A percentile compares a stretch with the other conserved stretches of the same genome.
phyloP scores from a whole-genome alignment of 305 asterid species.

The Lippia alba region DNA sequence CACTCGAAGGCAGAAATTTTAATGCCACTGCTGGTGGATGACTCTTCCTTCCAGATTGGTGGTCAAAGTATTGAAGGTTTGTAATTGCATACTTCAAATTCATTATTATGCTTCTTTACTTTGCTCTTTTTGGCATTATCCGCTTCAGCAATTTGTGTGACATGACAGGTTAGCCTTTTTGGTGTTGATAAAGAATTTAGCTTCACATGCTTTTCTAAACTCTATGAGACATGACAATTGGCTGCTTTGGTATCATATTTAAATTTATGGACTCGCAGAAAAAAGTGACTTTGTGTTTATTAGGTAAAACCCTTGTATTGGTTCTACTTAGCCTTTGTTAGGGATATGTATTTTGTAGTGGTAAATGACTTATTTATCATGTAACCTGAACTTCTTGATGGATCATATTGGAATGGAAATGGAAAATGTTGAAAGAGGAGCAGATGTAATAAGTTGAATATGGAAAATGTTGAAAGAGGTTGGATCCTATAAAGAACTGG shows the following conservation, averaged over 20 bases:
- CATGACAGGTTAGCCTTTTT: neutral
- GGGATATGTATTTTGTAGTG: neutral
- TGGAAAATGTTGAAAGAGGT: slow-evolving; percentile 10
- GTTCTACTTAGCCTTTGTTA: too few relatives aligned
- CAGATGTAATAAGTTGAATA: neutral
- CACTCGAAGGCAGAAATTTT: slow-evolving; percentile 71
- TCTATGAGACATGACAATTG: neutral
- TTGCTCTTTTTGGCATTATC: slow-evolving; percentile 9
- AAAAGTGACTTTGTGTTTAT: neutral
- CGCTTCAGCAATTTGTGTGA: neutral
- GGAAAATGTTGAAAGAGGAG: slow-evolving; percentile 7
- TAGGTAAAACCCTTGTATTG: neutral
- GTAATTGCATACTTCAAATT: slow-evolving; percentile 8
- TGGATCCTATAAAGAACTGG: neutral
- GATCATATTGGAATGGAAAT: neutral
- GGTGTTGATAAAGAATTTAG: neutral
- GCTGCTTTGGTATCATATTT: neutral
- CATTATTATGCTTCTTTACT: slow-evolving; percentile 4
- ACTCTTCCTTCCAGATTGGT: slow-evolving; percentile 52
- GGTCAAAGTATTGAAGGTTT: slow-evolving; percentile 64
- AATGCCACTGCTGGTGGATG: slow-evolving; percentile 61
- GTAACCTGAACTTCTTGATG: neutral
- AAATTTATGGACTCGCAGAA: neutral
- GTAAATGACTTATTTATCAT: slow-evolving; percentile 7
- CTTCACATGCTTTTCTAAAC: neutral